Conservation (phyloP, 495 filamentous ascomycete genomes). For the Glonium stellatum region DNA sequence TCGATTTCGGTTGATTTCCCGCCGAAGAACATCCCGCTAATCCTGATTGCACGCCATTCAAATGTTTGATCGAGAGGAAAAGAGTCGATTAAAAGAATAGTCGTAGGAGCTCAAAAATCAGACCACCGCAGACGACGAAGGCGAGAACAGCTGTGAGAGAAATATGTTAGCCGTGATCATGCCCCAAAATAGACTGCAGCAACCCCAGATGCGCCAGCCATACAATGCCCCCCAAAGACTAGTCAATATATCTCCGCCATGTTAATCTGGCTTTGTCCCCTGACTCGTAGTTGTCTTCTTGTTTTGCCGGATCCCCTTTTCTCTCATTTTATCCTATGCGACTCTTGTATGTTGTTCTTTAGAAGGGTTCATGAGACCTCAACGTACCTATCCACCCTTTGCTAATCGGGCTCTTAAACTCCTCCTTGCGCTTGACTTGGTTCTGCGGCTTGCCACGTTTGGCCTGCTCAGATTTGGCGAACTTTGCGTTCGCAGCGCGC, state of each 20-base stretch:
- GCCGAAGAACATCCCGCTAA: neutral
- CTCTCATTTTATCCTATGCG: too few species aligned
- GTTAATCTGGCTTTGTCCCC: too few species aligned
- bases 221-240: too few species aligned
- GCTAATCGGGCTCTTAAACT: slow-evolving; percentile 72
- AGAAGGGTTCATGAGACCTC: too few species aligned
- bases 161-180: neutral
- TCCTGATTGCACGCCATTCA: neutral
- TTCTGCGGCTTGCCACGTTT: slow-evolving; percentile 76
- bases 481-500: slow-evolving; percentile 79
- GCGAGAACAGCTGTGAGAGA: slow-evolving; percentile 55
- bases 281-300: too few species aligned
- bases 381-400: slow-evolving; percentile 72
- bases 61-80: too few species aligned
- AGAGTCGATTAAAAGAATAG: slow-evolving; percentile 51
- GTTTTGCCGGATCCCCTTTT: too few species aligned
- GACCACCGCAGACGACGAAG: slow-evolving; percentile 78
- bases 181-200: too few species aligned
- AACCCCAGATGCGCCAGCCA: too few species aligned
- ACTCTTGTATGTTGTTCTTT: too few species aligned
- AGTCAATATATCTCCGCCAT: too few species aligned
- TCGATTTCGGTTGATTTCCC: too few species aligned
- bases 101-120: slow-evolving; percentile 75
- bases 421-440: slow-evolving; percentile 57
- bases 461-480: slow-evolving; percentile 66